phyloP scores from a whole-genome alignment of 2,329 filamentous ascomycete species.

The Sclerotinia nivalis region DNA sequence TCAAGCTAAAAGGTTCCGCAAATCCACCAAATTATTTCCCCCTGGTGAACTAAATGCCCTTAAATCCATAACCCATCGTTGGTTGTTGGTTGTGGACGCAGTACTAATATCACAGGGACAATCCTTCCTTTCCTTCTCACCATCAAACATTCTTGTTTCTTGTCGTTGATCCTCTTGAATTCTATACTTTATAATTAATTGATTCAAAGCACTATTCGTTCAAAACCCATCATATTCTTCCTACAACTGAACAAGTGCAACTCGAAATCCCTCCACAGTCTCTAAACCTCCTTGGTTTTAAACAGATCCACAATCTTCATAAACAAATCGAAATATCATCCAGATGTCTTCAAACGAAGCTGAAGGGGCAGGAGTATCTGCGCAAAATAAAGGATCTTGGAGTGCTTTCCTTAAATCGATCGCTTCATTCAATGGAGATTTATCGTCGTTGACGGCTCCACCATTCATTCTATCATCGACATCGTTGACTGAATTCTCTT shows the following conservation, averaged over 20 bases:
- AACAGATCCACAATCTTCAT: neutral
- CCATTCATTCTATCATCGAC: conserved; percentile 80
- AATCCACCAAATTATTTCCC: neutral
- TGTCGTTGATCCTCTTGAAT: neutral
- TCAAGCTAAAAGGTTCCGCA: neutral
- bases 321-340: conserved; percentile 1
- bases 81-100: neutral
- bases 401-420: conserved; percentile 56
- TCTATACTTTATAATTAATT: neutral
- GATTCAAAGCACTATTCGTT: neutral
- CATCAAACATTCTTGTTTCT: conserved; percentile 5
- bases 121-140: neutral
- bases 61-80: neutral
- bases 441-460: conserved; percentile 77
- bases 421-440: conserved; percentile 78
- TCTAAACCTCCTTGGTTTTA: conserved; percentile 18
- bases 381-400: conserved; percentile 41
- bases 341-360: conserved; percentile 38
- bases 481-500: conserved; percentile 77
- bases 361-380: conserved; percentile 39
- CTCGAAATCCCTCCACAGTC: conserved; percentile 4
- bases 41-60: neutral
- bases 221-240: neutral
- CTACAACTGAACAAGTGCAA: neutral
- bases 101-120: conserved; percentile 6